These are phyloP conservation scores for Paxillus involutus DNA, from an alignment of 768 basidiomycete species.

Conservation along the genomic window DNA sequence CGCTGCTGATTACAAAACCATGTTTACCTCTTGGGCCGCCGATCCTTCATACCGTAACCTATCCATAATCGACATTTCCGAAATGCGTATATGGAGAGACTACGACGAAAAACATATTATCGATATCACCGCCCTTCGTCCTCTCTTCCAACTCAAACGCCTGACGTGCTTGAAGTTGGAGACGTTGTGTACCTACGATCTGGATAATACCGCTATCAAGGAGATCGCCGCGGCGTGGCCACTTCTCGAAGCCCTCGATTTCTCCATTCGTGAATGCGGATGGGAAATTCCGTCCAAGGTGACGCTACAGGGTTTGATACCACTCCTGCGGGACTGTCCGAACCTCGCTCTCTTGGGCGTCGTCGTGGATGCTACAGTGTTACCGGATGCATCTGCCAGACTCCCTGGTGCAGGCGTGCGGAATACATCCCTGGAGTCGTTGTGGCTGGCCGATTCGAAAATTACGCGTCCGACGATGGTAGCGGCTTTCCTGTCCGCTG, in stretches of 20 bases:
- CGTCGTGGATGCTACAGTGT: slow-evolving; percentile 26
- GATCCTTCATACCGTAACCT: slow-evolving; percentile 23
- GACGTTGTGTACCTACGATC: slow-evolving; percentile 26
- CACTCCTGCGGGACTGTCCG: slow-evolving; percentile 23
- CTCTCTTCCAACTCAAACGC: slow-evolving; percentile 23
- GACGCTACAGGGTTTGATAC: slow-evolving; percentile 22
- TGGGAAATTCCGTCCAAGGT: slow-evolving; percentile 31
- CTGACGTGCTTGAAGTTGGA: slow-evolving; percentile 25
- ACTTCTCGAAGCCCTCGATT: slow-evolving; percentile 24
- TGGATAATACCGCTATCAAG: slow-evolving; percentile 22
- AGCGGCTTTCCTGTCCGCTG: slow-evolving; percentile 27
- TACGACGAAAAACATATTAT: slow-evolving; percentile 32
- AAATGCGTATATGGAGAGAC: slow-evolving; percentile 30
- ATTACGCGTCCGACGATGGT: slow-evolving; percentile 28
- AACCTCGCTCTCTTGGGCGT: slow-evolving; percentile 25
- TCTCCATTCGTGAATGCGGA: slow-evolving; percentile 28
- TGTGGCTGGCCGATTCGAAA: slow-evolving; percentile 27
- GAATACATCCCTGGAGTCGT: slow-evolving; percentile 25
- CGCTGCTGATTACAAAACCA: slow-evolving; percentile 21
- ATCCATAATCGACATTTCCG: slow-evolving; percentile 27
- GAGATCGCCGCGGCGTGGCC: slow-evolving; percentile 30
- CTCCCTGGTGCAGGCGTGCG: slow-evolving; percentile 20
- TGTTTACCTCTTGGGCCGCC: slow-evolving; percentile 23
- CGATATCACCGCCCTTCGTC: slow-evolving; percentile 21
- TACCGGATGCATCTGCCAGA: slow-evolving; percentile 5